phyloP scores from a whole-genome alignment of 805 yeast genomes.

The Metschnikowia aberdeeniae region DNA sequence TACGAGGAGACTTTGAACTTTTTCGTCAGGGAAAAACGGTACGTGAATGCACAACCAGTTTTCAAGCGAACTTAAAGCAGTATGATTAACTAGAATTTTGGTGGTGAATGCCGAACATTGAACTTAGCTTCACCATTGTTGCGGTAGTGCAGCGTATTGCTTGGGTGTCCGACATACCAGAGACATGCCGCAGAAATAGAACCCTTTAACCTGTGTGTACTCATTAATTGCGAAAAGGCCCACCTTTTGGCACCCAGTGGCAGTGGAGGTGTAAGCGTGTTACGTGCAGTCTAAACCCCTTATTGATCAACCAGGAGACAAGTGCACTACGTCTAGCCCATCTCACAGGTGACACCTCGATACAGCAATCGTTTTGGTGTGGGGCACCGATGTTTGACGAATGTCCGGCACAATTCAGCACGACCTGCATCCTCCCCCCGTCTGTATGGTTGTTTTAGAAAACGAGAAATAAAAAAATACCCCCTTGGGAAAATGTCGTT shows the following conservation, averaged over 20 bases:
- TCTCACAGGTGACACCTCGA: too few relatives aligned
- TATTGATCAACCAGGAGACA: too few relatives aligned
- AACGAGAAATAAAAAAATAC: background rate
- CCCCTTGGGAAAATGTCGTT: constrained; percentile 6
- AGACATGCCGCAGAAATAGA: constrained; percentile 2
- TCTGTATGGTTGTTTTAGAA: background rate
- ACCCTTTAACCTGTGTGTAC: background rate
- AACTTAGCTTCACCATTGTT: background rate
- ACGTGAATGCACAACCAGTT: constrained; percentile 4
- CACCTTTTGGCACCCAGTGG: too few relatives aligned
- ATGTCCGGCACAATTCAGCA: too few relatives aligned
- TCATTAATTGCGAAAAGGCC: too few relatives aligned
- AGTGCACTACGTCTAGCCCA: too few relatives aligned
- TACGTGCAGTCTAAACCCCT: too few relatives aligned
- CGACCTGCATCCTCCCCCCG: too few relatives aligned
- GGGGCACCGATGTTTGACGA: too few relatives aligned
- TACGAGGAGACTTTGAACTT: constrained; percentile 28
- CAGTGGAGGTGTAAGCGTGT: too few relatives aligned
- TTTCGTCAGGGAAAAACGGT: constrained; percentile 19
- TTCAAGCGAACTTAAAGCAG: background rate
- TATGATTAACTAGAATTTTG: background rate
- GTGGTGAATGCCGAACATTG: background rate
- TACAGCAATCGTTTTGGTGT: too few relatives aligned
- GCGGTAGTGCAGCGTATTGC: background rate
- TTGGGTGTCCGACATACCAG: constrained; percentile 3